Evolutionary conservation across 371 early-diverging fungal genomes (phyloP), one percentile per base, ranked within the genome.

Genomic region (Circinella umbellata): DNA sequence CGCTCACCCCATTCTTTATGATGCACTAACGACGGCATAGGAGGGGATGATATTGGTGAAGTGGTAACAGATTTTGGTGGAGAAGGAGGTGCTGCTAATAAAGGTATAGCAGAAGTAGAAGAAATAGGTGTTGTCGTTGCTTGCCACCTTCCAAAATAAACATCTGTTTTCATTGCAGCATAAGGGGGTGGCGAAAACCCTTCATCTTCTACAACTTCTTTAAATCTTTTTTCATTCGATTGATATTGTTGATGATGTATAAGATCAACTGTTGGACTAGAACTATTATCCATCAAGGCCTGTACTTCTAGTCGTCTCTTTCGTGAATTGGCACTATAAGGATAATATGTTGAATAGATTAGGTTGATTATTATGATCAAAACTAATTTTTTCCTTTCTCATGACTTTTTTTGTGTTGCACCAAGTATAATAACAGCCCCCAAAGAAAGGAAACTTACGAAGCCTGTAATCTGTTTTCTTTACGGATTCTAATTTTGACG

Each of bases 401-500:
- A 11, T 9, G 6, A 42, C 3, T 42, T 42, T 42, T 42, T 42
- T 42, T 42, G 42, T 42, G 42, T 42, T 42, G 42, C 11, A 42
- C 42, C 6, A 42, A 11, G 11, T 9, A 42, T 11, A 42, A 15
- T 47, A 18, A 61, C 61, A 10, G 37, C 61, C 4, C 6, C 42
- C 1, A 48, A 18, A 7, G 7, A 3, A n/a, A 34, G 8, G 42
- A 37, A 4, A 74, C 80, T 55, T 76, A 80, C 76, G 76, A 69
- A 36, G 73, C 34, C 57, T 57, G 76, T 38, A 78, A 36, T 37
- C 78, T 60, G 65, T 76, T 74, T 37, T 79, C 78, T 74, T 82
- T 84, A 3, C 82, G 73, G 13, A 84, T 80, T 18, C 84, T 68
- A 69, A 84, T 81, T 37, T 81, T 79, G 1, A 82, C 80, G 37